phyloP scores from a whole-genome alignment of 352 stramenopile genomes.

The Halophytophthora batemanensis region DNA sequence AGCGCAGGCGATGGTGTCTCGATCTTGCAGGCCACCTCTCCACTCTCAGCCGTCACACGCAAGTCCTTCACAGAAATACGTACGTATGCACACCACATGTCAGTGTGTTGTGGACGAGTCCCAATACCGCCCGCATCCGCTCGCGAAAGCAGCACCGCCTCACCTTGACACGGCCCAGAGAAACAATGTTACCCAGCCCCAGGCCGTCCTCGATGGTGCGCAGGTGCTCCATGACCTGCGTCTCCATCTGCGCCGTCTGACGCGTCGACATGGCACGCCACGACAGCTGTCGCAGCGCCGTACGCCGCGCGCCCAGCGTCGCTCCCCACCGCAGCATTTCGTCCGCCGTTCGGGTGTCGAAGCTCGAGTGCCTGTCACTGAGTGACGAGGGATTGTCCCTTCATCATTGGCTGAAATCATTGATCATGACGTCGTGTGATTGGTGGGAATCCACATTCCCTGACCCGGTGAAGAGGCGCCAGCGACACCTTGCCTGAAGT shows the following conservation, averaged over 20 bases:
- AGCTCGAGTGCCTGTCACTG: neutral
- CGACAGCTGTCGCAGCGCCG: slow-evolving; percentile 18
- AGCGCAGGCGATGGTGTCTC: slow-evolving; percentile 67
- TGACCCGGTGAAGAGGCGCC: neutral
- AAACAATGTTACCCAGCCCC: slow-evolving; percentile 69
- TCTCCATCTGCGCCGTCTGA: slow-evolving; percentile 66
- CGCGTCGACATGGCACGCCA: slow-evolving; percentile 57
- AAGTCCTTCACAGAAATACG: slow-evolving; percentile 36
- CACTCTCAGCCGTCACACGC: slow-evolving; percentile 34
- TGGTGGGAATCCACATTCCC: too few relatives aligned
- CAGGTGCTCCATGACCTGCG: slow-evolving; percentile 70
- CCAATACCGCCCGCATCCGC: neutral
- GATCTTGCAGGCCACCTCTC: slow-evolving; percentile 69
- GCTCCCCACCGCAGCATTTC: slow-evolving; percentile 25
- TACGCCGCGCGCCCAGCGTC: slow-evolving; percentile 8
- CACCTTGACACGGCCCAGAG: slow-evolving; percentile 79
- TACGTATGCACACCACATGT: neutral
- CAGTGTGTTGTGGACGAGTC: neutral
- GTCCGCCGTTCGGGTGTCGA: neutral
- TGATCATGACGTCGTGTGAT: too few relatives aligned
- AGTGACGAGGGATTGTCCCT: neutral
- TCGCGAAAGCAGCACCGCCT: slow-evolving; percentile 6
- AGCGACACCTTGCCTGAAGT: neutral
- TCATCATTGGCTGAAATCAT: slow-evolving; percentile 1
- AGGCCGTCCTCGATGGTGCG: slow-evolving; percentile 68